These are phyloP conservation scores for Fusarium devonianum DNA, from an alignment of 2,329 filamentous ascomycete genomes.

Conservation along the genomic window DNA sequence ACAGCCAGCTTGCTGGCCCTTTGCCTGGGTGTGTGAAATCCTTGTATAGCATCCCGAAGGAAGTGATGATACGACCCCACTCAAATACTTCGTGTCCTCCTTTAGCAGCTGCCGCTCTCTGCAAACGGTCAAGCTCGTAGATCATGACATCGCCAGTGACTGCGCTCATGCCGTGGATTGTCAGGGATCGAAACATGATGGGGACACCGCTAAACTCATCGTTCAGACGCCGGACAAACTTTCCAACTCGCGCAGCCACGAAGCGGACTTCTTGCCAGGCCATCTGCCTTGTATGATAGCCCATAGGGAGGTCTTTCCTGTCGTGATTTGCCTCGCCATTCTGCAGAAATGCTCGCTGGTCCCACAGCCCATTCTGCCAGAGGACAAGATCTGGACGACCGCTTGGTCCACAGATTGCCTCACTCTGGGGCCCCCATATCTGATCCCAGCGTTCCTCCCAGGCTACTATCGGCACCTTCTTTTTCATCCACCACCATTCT, in stretches of 20 bases:
- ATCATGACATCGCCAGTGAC: neutral
- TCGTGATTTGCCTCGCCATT: neutral
- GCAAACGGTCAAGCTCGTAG: neutral
- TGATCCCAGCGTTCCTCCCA: neutral
- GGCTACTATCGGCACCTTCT: neutral
- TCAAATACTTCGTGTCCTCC: neutral
- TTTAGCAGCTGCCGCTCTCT: neutral
- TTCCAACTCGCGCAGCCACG: neutral
- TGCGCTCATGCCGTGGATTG: neutral
- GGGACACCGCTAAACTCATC: neutral
- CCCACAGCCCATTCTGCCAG: slow-evolving; percentile 1
- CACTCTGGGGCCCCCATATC: neutral
- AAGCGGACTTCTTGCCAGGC: slow-evolving; percentile 1
- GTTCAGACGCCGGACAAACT: neutral
- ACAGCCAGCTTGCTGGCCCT: slow-evolving; percentile 1
- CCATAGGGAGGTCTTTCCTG: neutral
- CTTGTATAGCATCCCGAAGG: neutral
- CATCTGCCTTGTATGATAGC: neutral
- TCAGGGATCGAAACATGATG: neutral
- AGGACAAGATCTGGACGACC: neutral
- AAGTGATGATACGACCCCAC: slow-evolving; percentile 1
- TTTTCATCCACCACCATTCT: slow-evolving; percentile 3
- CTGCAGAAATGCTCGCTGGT: neutral
- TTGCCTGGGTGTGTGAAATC: neutral
- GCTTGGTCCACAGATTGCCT: neutral